Base-by-base conservation (phyloP, 805 yeast species). In the Nakazawaea wickerhamii region DNA sequence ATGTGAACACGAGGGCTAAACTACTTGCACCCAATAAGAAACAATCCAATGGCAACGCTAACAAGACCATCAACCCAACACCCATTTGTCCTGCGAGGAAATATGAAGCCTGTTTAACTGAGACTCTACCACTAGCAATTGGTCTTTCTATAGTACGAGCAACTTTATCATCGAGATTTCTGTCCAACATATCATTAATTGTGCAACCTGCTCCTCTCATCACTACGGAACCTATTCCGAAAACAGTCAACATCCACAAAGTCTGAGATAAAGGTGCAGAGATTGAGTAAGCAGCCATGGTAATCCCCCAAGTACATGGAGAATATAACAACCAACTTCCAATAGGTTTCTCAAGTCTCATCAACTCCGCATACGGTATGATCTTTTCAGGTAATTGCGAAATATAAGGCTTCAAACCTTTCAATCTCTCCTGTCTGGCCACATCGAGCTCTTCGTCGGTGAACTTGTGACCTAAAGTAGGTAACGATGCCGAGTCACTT, bases 181-280 rank as follows among this genome's bases (percentile, higher is more conserved):
- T 68, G 58, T 93, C 99, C 58, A 82, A 68, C 35, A 91, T 68
- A 61, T 93, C 99, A 59, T 93, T 93, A 43, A 93, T 81, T 0
- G 96, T 90, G 60, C 99, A 93, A 0, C 99, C 99, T 1, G 96
- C 97, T 21, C 98, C 96, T 60, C 99, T 75, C 95, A 95, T 93
- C 14, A 91, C 71, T 30, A 90, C 55, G 0, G 97, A 76, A 11
- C 99, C 99, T 4, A 83, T 68, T 4, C 91, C 80, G 58, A 89
- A 93, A 11, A 89, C 64, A 0, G 77, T 71, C 26, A 87, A 58
- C 55, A 81, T 86, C 55, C 72, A 74, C 0, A 71, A 46, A 0
- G 91, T 81, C 1, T 79, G 71, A 0, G 75, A 47, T 1, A 88
- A 41, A 0, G 96, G 81, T 0, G 96, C 95, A 2, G 79, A 63